Conservation (phyloP, 2,329 filamentous ascomycete species). For the Hymenoscyphus repandus region DNA sequence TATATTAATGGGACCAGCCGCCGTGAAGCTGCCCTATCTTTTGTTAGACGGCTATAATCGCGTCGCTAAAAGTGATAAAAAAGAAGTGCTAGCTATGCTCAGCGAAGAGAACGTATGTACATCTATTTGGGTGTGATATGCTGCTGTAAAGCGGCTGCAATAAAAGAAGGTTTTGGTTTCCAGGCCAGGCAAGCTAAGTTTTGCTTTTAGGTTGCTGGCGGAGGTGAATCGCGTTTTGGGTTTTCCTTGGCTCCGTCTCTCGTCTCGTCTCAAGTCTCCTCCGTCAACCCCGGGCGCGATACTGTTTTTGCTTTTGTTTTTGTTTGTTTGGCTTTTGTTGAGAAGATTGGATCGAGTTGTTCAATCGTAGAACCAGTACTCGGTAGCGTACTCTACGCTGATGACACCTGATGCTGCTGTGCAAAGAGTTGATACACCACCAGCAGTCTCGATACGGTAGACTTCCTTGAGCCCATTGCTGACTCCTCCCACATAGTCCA, state of each 20-base stretch:
- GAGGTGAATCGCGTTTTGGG: neutral
- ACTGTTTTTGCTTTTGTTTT: neutral
- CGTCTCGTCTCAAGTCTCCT: neutral
- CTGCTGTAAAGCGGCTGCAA: no score
- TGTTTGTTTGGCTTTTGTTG: neutral
- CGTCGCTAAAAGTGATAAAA: neutral
- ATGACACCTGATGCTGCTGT: constrained; percentile 8
- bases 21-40: no score
- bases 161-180: neutral
- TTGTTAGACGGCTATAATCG: neutral
- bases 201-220: neutral
- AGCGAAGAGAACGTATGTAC: constrained; percentile 8
- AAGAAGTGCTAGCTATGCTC: neutral
- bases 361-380: constrained; percentile 27
- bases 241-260: neutral
- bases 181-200: neutral
- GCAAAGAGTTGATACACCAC: constrained; percentile 22
- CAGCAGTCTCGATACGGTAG: constrained; percentile 30
- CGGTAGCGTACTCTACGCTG: constrained; percentile 25
- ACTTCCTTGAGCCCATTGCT: constrained; percentile 20
- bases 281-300: neutral
- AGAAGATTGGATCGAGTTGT: neutral
- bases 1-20: neutral
- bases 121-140: constrained; percentile 3
- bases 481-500: constrained; percentile 2